Base-by-base conservation (phyloP, 2,329 filamentous ascomycete species). In the Penicillium capsulatum region DNA sequence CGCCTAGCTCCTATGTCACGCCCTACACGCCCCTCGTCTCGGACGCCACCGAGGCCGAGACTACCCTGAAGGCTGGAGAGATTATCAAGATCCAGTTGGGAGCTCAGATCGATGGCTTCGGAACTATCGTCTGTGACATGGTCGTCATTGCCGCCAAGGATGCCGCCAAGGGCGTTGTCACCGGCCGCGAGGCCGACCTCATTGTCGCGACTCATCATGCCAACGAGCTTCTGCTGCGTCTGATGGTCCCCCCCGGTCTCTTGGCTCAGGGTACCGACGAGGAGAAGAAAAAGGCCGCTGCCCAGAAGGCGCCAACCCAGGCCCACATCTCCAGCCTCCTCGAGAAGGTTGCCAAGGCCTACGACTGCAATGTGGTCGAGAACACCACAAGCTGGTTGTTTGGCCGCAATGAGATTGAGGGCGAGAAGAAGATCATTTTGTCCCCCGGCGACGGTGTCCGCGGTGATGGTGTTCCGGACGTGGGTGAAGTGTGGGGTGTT, bases 341-440 rank as follows among this genome's bases (percentile, higher is more conserved):
- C 35, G 89, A 96, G 71, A 96, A 92, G 77, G 80, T 97, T 31
- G 86, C 83, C 63, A 89, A 94, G 73, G 77, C 80, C 56, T 98
- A 94, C 69, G 90, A 87, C 47, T 90, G 86, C 76, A 94, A 83
- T 66, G 73, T 97, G 17, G 88, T 98, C 40, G 92, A 98, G 79
- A 94, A 90, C 77, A 98, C 92, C 49, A 98, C 92, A 30, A 94
- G 87, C 61, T 98, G 92, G 90, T 72, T 88, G 45, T 97, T 98
- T 65, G 89, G 88, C 63, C 86, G 86, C 66, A 95, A 97, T 70
- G 92, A 98, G 70, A 97, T 98, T 51, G 92, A 98, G 74, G 86
- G 86, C 59, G 82, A 84, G 76, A 96, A 96, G 83, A 97, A 96
- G 81, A 95, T 98, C 61, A 92, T 98, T 53, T 75, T 98, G 42